A percentile compares a stretch with the other conserved stretches of the same genome.
These are phyloP conservation scores for Firmiana major DNA, from an alignment of 345 rosid species.

Conservation along the genomic window DNA sequence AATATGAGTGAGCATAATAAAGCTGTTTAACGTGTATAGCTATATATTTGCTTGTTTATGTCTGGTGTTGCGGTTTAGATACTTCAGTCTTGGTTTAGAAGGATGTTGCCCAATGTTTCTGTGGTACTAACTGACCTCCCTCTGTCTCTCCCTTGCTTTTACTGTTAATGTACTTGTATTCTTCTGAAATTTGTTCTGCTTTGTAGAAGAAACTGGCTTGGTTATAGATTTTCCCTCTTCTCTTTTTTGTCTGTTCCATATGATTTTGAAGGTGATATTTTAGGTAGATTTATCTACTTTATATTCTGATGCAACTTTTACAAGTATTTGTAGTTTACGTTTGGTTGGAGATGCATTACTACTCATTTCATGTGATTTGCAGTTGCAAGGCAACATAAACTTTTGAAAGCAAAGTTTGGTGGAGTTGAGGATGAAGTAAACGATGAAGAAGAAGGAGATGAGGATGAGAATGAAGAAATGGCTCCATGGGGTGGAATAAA, in stretches of 20 bases:
- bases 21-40: neutral
- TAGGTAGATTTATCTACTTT: neutral
- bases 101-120: neutral
- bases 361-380: slow-evolving; percentile 14
- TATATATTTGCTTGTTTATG: neutral
- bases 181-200: neutral
- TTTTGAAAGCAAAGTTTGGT: slow-evolving; percentile 54
- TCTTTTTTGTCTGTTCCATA: neutral
- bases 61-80: neutral
- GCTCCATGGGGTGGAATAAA: slow-evolving; percentile 51
- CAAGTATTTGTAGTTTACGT: neutral
- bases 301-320: neutral
- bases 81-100: neutral
- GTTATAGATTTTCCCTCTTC: neutral
- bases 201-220: neutral
- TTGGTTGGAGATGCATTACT: slow-evolving; percentile 1
- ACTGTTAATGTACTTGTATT: neutral
- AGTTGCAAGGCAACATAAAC: slow-evolving; percentile 70
- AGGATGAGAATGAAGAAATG: slow-evolving; percentile 40
- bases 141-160: neutral
- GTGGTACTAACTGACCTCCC: neutral
- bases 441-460: slow-evolving; percentile 58
- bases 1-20: neutral
- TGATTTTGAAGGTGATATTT: neutral
- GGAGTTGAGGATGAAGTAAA: slow-evolving; percentile 67